Evolutionary conservation across 148 eudicot species (phyloP).

Genomic region (Nyssa sinensis): DNA sequence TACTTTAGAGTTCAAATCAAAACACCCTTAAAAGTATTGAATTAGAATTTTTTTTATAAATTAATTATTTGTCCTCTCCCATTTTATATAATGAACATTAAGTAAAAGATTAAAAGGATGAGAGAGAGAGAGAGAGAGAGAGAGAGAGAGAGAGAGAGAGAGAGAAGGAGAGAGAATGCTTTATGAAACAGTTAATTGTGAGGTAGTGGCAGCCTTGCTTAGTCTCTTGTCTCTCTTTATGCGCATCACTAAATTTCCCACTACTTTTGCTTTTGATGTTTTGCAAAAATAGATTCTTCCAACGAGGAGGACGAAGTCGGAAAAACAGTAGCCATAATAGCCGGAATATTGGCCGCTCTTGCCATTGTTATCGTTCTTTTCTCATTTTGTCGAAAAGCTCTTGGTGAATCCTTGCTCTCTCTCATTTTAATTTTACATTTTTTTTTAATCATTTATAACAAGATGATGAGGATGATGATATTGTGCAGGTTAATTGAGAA

Average conservation of each 20-base stretch:
- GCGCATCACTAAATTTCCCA: neutral
- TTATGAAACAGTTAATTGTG: too few relatives aligned
- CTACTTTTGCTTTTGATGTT: neutral
- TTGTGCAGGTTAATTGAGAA: neutral
- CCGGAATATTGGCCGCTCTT: slow-evolving; percentile 63
- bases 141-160: too few relatives aligned
- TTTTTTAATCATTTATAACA: too few relatives aligned
- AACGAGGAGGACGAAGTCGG: slow-evolving; percentile 65
- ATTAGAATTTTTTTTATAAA: too few relatives aligned
- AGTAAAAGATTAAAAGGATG: neutral
- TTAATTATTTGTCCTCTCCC: neutral
- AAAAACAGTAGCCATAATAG: slow-evolving; percentile 71
- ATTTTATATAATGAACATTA: too few relatives aligned
- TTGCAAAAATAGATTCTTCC: slow-evolving; percentile 42
- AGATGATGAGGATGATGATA: neutral
- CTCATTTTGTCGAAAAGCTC: slow-evolving; percentile 56
- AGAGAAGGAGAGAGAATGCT: too few relatives aligned
- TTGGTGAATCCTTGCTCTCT: slow-evolving; percentile 1
- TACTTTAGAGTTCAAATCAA: too few relatives aligned
- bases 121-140: too few relatives aligned
- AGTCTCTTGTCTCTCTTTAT: neutral
- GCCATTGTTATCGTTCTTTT: slow-evolving; percentile 76
- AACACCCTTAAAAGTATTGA: neutral
- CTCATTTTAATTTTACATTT: neutral
- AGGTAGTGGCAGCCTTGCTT: neutral